Conservation (phyloP, 108 stramenopile species). For the Nitzschia sp. region DNA sequence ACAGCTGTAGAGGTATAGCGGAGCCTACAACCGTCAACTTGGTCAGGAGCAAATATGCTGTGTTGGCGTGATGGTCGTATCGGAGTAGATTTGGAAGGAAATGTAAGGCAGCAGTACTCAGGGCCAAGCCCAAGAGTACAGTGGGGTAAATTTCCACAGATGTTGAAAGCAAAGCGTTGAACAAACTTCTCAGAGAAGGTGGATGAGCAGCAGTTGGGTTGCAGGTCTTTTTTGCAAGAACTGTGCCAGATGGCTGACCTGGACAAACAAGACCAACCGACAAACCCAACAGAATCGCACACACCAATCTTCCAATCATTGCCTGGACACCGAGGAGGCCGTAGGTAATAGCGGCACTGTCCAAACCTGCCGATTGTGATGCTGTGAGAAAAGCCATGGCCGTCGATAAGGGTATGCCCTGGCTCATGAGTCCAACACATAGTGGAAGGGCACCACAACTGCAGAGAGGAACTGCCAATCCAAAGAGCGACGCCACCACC, state of each 20-base stretch:
- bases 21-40: slow-evolving; percentile 14
- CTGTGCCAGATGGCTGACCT: not conserved
- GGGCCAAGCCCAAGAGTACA: slow-evolving; percentile 25
- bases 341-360: slow-evolving; percentile 38
- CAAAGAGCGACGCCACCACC: slow-evolving; percentile 20
- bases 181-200: not conserved
- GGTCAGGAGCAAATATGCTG: not conserved
- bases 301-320: slow-evolving; percentile 23
- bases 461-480: slow-evolving; percentile 38
- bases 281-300: slow-evolving; percentile 27
- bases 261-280: slow-evolving; percentile 23
- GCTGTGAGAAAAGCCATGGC: slow-evolving; percentile 37
- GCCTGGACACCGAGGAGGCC: slow-evolving; percentile 35
- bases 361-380: slow-evolving; percentile 38
- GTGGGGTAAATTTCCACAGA: slow-evolving; percentile 27
- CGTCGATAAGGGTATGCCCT: slow-evolving; percentile 24
- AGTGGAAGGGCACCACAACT: slow-evolving; percentile 37
- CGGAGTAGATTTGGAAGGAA: slow-evolving; percentile 6
- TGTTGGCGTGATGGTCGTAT: not conserved
- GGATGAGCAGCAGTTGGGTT: too few species aligned
- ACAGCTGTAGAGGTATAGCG: slow-evolving; percentile 39
- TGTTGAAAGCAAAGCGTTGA: slow-evolving; percentile 4
- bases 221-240: too few species aligned
- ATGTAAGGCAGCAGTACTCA: slow-evolving; percentile 30
- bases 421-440: slow-evolving; percentile 24